Evolutionary conservation across 2,329 filamentous ascomycete genomes (phyloP), one percentile per base, ranked within the genome.

Genomic region (Diaporthe citrichinensis): DNA sequence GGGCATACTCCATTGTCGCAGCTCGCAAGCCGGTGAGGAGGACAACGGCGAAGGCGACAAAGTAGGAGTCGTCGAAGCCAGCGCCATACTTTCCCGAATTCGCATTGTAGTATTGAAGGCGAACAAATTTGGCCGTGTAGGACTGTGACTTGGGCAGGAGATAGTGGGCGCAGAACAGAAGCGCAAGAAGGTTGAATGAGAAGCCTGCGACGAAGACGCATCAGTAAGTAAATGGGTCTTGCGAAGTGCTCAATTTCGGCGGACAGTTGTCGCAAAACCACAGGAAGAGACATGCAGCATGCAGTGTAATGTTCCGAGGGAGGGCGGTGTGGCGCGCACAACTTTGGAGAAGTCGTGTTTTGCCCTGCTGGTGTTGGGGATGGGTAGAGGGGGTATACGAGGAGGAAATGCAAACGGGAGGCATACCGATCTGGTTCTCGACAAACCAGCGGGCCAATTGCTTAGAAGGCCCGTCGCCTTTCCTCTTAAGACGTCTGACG

Each of bases 1-100:
- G 89, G 17, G 97, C 81, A 86, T 98, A 97, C 83, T 98, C 96
- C 91, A 98, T 97, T 74, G 91, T 88, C 71, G 91, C 92, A 53
- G 95, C 96, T 76, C 97, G 93, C 71, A 98, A 88, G 31, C 94
- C 96, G 3, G 95, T 98, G 83, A 98, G 96, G 73, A 95, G 89
- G 73, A 98, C 88, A 79, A 98, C 91, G 87, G 93, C 96, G 81
- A 94, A 93, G 15, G 90, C 82, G 62, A 98, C 92, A 81, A 96
- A 91, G 83, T 93, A 94, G 77, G 91, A 86, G 85, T 99, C 97
- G 81, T 97, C 93, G 83, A 88, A 90, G 77, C 97, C 96, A 79
- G 93, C 90, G 62, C 90, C 91, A 84, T 98, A 98, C 76, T 90
- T 85, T 59, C 91, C 92, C 1, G 92, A 91, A 10, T 87, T 82